Base-by-base conservation (phyloP, 768 basidiomycete genomes). In the Suillus discolor region DNA sequence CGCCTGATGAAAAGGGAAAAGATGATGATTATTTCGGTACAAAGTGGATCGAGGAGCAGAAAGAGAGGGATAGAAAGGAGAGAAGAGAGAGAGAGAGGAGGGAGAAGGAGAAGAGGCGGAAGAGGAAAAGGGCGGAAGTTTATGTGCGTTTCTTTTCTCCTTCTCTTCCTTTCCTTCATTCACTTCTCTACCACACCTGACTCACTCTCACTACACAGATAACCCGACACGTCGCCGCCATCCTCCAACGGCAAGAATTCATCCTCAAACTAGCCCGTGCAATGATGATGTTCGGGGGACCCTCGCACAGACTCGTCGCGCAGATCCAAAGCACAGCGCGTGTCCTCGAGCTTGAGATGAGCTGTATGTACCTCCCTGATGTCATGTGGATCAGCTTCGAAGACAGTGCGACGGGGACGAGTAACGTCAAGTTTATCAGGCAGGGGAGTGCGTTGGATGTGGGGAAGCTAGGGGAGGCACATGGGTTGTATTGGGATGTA, bases 281-380 rank as follows among this genome's bases (percentile, higher is more conserved):
- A 12, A 88, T 96, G 83, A 96, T 95, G 92, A 92, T 91, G 86
- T 94, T 92, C 69, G 93, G 93, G 12, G 89, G 89, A 2, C 92
- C 93, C 23, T 85, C 89, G 15, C 92, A 96, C 74, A 89, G 93
- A 49, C 82, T 96, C 23, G 92, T 89, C 71, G 84, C 91, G 2
- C 93, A 95, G 73, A 87, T 95, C 64, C 87, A 88, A 72, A 88
- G 90, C 16, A 92, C 93, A 1, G 92, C 89, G 16, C 84, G 83
- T 8, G 91, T 94, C 16, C 84, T 96, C 31, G 93, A 95, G 67
- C 82, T 95, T 65, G 83, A 85, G 68, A 82, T 88, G 55, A 85
- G 84, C 61, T 90, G 92, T 77, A 82, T 94, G 76, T 92, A 93
- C 72, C 77, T 91, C 36, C 90, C 90, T 4, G 88, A 89, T 66